A percentile compares a stretch with the other conserved stretches of the same genome.
Evolutionary conservation across 2,329 filamentous ascomycete species (phyloP).

Genomic region (Hortaea sp.): DNA sequence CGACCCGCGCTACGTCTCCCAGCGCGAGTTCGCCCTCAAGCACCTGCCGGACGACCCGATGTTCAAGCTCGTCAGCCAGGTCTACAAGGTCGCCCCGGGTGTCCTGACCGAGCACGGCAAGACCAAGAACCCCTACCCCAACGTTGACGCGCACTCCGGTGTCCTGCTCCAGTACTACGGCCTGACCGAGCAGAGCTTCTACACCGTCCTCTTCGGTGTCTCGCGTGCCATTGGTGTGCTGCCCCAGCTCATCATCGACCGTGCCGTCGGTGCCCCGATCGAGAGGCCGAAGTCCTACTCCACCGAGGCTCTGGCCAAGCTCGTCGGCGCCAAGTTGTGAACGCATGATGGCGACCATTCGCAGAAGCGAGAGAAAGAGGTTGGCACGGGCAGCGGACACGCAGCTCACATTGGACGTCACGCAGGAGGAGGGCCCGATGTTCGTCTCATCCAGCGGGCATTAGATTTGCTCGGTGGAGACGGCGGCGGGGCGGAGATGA

Average conservation of each 20-base stretch:
- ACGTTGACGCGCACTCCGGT: conserved; percentile 97
- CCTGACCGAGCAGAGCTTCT: conserved; percentile 97
- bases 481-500: conserved; percentile 14
- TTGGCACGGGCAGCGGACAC: conserved; percentile 1
- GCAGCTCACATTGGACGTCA: conserved; percentile 4
- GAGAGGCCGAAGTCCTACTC: conserved; percentile 99
- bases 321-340: conserved; percentile 85
- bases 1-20: conserved; percentile 95
- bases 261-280: conserved; percentile 90
- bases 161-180: conserved; percentile 99
- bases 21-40: conserved; percentile 91
- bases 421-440: conserved; percentile 4
- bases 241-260: conserved; percentile 99
- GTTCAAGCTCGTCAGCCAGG: conserved; percentile 99
- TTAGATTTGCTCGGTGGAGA: conserved; percentile 17
- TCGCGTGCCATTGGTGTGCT: conserved; percentile 96
- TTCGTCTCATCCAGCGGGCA: conserved; percentile 9
- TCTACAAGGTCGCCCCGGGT: conserved; percentile 98
- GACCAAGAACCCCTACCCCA: conserved; percentile 99
- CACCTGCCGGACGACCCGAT: conserved; percentile 95
- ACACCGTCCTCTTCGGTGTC: conserved; percentile 99
- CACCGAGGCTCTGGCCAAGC: conserved; percentile 91
- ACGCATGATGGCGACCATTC: conserved; percentile 6
- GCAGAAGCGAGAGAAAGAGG: neutral
- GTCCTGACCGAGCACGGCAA: conserved; percentile 99